Base-by-base conservation (phyloP, 2,329 filamentous ascomycete genomes). In the Erysiphe pulchra region DNA sequence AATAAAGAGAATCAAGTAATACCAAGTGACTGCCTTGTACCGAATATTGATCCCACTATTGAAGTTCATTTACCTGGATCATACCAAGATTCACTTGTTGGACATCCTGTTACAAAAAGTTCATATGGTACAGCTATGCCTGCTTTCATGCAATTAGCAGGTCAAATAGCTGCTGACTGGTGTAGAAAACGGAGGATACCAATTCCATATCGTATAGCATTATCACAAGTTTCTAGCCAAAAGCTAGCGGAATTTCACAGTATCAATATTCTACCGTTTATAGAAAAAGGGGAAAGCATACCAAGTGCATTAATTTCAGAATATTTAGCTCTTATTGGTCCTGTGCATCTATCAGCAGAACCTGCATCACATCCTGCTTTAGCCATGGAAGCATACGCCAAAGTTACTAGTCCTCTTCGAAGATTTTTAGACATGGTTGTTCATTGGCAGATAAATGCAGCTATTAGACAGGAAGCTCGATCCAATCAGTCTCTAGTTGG, bases 371-470 rank as follows among this genome's bases (percentile, higher is more conserved):
- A 77, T 57, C 66, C 70, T 49, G 62, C 68, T 40, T 63, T 78
- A 47, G 76, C 75, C 16, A 55, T 70, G 1, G 65, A 72, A 46
- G 69, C 70, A 60, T 77, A 79, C 57, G 62, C 70, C 47, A 77
- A 75, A 51, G 68, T 68, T 36, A 80, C 76, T 8, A 76, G 71
- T 44, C 76, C 76, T 16, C 64, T 80, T n/a, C 71, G 76, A 32
- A 69, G 76, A 39, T 79, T 69, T 58, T 60, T 63, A 5, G 76
- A 80, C 57, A 60, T 80, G 42, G 56, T 80, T 31, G 66, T 70
- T 1, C 75, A 79, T 59, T 79, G 73, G 71, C 75, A 80, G 57
- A 70, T 80, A 49, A 68, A 77, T 53, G 69, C 68, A 2, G 67
- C 71, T 10, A 60, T 80, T 31, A 53, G 62, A 9, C 61, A 66